Evolutionary conservation across 495 filamentous ascomycete genomes (phyloP).

Genomic region (Tuber microsphaerosporum): DNA sequence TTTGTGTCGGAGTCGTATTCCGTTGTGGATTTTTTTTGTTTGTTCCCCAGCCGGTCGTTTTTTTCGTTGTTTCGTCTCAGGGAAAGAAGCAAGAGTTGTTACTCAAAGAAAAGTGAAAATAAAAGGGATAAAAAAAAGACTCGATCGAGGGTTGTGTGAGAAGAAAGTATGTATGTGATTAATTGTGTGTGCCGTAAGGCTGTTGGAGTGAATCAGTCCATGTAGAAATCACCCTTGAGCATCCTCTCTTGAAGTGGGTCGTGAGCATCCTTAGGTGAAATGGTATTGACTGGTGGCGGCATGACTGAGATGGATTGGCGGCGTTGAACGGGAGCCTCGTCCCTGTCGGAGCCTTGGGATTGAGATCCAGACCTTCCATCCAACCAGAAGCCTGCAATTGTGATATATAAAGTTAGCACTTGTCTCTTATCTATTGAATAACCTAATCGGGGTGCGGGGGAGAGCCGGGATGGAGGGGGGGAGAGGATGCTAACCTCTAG

Average conservation of each 20-base stretch:
- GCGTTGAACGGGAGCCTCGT: constrained; percentile 30
- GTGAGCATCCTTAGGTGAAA: constrained; percentile 54
- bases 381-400: constrained; percentile 33
- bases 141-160: background rate
- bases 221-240: constrained; percentile 92
- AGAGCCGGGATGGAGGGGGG: background rate
- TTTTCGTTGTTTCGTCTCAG: background rate
- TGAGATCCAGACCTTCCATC: constrained; percentile 23
- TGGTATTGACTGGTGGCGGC: constrained; percentile 43
- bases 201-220: constrained; percentile 60
- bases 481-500: constrained; percentile 32
- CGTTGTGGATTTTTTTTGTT: background rate
- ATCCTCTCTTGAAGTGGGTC: constrained; percentile 95
- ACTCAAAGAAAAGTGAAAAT: background rate
- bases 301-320: constrained; percentile 42
- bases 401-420: background rate
- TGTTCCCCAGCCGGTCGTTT: background rate
- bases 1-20: background rate
- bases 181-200: background rate
- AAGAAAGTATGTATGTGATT: background rate
- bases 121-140: background rate
- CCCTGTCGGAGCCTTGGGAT: constrained; percentile 13
- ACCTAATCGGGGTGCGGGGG: background rate
- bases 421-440: background rate
- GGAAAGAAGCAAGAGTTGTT: background rate